Conservation (phyloP, 352 stramenopile species). For the Ophiocytium majus region DNA sequence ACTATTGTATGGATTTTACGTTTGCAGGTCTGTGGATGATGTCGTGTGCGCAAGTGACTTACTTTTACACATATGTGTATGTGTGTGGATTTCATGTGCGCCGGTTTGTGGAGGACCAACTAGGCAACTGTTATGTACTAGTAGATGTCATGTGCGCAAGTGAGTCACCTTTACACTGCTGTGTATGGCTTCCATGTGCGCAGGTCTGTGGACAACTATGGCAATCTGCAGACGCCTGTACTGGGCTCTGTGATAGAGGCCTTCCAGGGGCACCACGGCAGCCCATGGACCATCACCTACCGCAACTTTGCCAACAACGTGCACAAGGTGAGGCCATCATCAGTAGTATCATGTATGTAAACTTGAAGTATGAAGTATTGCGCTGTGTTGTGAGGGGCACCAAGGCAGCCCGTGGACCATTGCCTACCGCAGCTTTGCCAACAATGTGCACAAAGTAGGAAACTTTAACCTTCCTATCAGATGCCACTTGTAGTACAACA, state of each 20-base stretch:
- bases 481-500: too few relatives aligned
- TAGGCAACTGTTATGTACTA: too few relatives aligned
- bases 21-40: too few relatives aligned
- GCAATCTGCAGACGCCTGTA: conserved; percentile 52
- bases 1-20: too few relatives aligned
- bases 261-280: conserved; percentile 59
- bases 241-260: conserved; percentile 57
- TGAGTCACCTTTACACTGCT: background rate
- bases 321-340: conserved; percentile 58
- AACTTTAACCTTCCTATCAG: too few relatives aligned
- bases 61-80: background rate
- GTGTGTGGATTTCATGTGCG: too few relatives aligned
- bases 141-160: background rate
- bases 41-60: background rate
- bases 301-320: conserved; percentile 59
- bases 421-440: conserved; percentile 57
- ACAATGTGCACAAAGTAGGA: conserved; percentile 60
- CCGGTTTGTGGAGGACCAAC: too few relatives aligned
- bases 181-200: background rate
- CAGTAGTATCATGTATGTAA: too few relatives aligned
- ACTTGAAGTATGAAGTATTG: too few relatives aligned
- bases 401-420: conserved; percentile 59
- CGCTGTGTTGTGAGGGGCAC: conserved; percentile 61
- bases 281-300: conserved; percentile 60
- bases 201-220: conserved; percentile 59